Evolutionary conservation across 1,284 basidiomycete genomes (phyloP).

Genomic region (Polyporus tsugae): DNA sequence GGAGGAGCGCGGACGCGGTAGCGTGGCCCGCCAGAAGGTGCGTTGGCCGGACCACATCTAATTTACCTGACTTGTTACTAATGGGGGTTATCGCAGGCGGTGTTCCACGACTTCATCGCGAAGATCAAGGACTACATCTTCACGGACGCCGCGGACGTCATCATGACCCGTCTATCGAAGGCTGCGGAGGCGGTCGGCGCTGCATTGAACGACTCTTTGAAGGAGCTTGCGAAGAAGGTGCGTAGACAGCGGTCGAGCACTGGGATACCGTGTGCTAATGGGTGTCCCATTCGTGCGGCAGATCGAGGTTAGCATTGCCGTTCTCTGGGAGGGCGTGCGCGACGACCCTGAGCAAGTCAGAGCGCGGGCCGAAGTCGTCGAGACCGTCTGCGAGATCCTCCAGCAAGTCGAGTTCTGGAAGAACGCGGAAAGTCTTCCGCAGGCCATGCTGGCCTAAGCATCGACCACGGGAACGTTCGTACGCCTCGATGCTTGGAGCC

Average conservation of each 20-base stretch:
- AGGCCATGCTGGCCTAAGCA: constrained; percentile 16
- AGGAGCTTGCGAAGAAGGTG: constrained; percentile 63
- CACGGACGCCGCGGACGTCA: constrained; percentile 57
- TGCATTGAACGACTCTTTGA: constrained; percentile 54
- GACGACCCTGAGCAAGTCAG: constrained; percentile 55
- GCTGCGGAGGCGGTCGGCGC: constrained; percentile 60
- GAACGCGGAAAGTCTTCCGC: constrained; percentile 46
- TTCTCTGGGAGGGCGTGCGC: constrained; percentile 63
- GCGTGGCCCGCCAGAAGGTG: constrained; percentile 69
- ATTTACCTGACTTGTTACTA: not conserved
- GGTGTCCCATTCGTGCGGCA: constrained; percentile 30
- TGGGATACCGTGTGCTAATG: not conserved
- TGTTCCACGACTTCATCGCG: constrained; percentile 55
- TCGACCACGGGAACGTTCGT: not conserved
- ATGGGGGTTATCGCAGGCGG: constrained; percentile 42
- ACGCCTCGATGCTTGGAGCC: not conserved
- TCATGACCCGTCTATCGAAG: constrained; percentile 54
- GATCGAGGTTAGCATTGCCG: constrained; percentile 66
- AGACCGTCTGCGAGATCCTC: constrained; percentile 48
- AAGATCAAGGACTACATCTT: constrained; percentile 59
- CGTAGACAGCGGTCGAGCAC: not conserved
- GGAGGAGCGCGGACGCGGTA: constrained; percentile 61
- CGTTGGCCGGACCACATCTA: not conserved
- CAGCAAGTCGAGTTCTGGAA: constrained; percentile 54
- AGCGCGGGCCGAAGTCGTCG: constrained; percentile 51